Conservation (phyloP, 1,284 basidiomycete species). For the Rugosomyces carneus region DNA sequence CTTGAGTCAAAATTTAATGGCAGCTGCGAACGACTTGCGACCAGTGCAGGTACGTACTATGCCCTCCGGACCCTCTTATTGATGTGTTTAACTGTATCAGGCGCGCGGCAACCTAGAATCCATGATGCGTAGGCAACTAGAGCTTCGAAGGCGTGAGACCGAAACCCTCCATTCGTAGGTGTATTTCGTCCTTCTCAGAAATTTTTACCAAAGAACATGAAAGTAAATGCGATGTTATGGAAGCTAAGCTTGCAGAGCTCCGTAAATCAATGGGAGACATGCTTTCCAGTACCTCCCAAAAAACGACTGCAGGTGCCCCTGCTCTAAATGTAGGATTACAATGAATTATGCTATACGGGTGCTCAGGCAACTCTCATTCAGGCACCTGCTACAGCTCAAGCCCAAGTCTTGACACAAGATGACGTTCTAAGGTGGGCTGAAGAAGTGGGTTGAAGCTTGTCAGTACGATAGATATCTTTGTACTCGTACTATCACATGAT, state of each 20-base stretch:
- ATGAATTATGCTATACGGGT: background rate
- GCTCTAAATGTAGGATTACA: background rate
- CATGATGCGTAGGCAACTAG: slow-evolving; percentile 72
- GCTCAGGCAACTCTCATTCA: background rate
- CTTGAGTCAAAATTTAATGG: slow-evolving; percentile 76
- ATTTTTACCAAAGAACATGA: background rate
- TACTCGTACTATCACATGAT: too few relatives aligned
- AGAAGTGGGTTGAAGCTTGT: slow-evolving; percentile 36
- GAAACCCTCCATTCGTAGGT: slow-evolving; percentile 55
- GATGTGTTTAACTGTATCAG: slow-evolving; percentile 27
- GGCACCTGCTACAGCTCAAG: background rate
- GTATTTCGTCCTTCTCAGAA: background rate
- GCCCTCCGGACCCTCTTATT: background rate
- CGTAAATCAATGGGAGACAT: slow-evolving; percentile 31
- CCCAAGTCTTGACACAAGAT: background rate
- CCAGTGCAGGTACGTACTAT: slow-evolving; percentile 57
- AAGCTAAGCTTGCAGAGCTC: slow-evolving; percentile 51
- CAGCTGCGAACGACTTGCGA: slow-evolving; percentile 74
- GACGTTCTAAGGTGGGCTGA: slow-evolving; percentile 62
- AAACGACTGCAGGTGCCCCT: background rate
- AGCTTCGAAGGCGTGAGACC: slow-evolving; percentile 65
- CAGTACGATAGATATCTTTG: too few relatives aligned
- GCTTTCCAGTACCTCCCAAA: slow-evolving; percentile 1
- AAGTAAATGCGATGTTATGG: slow-evolving; percentile 67
- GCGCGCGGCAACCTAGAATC: slow-evolving; percentile 66